Base-by-base conservation (phyloP, 2,329 filamentous ascomycete genomes). In the Lasiodiplodia citricola region DNA sequence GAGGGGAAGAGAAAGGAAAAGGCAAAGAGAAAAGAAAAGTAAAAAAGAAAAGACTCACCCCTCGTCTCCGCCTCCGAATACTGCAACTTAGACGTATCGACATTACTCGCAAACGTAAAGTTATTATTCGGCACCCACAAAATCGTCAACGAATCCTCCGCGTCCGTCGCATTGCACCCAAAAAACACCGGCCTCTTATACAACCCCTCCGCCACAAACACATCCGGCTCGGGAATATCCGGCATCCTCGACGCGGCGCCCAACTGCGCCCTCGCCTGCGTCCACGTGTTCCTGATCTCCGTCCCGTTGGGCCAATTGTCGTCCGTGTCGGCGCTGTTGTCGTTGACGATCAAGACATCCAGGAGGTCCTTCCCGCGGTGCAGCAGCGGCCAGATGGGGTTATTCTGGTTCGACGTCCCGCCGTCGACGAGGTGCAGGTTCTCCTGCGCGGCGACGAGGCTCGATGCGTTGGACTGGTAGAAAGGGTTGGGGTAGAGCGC, bases 171-270 rank as follows among this genome's bases (percentile, higher is more conserved):
- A 7, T 16, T 3, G 87, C 78, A 68, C 16, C 67, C 67, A 31
- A 97, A 91, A 76, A 91, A 91, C 63, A 84, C 84, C 0, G 89
- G 88, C 47, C 83, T 83, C 68, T 82, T 80, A 81, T 90, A 90
- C 70, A 90, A 80, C 21, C 86, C 86, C 13, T 87, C 78, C 73
- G 87, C 84, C 72, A 88, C 73, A 73, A 90, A 90, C 1, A 85
- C 87, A 71, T 83, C 78, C 58, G 80, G 81, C 73, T 84, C 82
- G 0, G 89, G 89, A 13, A 91, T 82, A 65, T 80, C 76, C 1
- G 89, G 89, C 82, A 91, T 90, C 23, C 84, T 81, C 10, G 38
- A 28, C 0, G 84, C 85, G 62, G 86, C 83, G 71, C 86, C 84
- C 44, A 47, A 2, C 56, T 83, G 82, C 68, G 77, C 75, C 25